Percentiles rank a stretch among this genome's conserved stretches.
Conservation (phyloP, 176 grass and related monocot genomes). For the Thalia dealbata region DNA sequence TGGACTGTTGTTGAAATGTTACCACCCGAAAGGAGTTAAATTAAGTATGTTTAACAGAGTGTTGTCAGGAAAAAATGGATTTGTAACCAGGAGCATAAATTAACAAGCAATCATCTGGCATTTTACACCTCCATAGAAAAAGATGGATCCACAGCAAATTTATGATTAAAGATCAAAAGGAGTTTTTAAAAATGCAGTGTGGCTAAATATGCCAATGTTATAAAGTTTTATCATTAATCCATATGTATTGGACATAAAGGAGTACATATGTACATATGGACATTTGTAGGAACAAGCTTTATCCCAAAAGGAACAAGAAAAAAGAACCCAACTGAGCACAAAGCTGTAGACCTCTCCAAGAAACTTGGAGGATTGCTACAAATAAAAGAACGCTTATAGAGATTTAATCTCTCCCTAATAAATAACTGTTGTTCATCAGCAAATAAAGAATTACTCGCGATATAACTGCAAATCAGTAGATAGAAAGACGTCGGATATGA, state of each 20-base stretch:
- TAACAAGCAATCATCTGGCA: too few species aligned
- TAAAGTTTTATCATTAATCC: neutral
- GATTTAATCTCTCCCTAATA: neutral
- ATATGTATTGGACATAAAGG: constrained; percentile 1
- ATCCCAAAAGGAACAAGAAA: too few species aligned
- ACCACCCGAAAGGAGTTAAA: too few species aligned
- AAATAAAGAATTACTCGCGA: neutral
- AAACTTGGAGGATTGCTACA: neutral
- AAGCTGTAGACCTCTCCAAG: neutral
- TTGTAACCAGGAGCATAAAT: too few species aligned
- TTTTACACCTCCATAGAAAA: too few species aligned
- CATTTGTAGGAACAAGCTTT: neutral
- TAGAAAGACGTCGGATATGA: neutral
- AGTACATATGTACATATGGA: constrained; percentile 6
- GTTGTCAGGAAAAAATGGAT: too few species aligned
- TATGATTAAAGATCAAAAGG: too few species aligned
- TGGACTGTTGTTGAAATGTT: too few species aligned
- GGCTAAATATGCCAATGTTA: too few species aligned
- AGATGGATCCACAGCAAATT: too few species aligned
- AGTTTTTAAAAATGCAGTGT: too few species aligned
- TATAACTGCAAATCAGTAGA: neutral
- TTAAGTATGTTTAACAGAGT: too few species aligned
- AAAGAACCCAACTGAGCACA: neutral
- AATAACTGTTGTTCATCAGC: neutral
- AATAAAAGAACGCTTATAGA: constrained; percentile 7